A percentile compares a stretch with the other conserved stretches of the same genome.
Conservation (phyloP, 345 rosid genomes). For the Populus euphratica region DNA sequence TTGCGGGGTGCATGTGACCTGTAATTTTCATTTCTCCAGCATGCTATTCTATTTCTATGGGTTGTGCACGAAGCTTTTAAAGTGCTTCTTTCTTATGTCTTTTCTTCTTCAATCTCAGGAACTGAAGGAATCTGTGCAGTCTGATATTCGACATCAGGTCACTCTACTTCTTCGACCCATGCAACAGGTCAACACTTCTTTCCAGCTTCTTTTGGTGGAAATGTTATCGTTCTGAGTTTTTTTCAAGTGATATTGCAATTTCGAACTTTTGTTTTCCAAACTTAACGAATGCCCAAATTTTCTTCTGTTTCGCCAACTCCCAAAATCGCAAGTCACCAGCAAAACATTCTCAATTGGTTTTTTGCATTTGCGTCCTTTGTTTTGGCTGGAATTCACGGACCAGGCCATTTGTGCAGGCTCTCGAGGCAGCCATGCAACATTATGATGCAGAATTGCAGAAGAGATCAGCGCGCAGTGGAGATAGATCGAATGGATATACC, state of each 20-base stretch:
- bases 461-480: constrained; percentile 20
- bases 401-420: constrained; percentile 15
- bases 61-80: background rate
- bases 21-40: background rate
- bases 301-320: background rate
- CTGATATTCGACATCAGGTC: constrained; percentile 77
- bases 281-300: background rate
- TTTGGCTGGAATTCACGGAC: background rate
- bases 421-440: constrained; percentile 36
- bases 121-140: constrained; percentile 74
- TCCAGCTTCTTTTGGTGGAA: background rate
- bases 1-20: background rate
- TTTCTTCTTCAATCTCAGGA: constrained; percentile 37
- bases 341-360: background rate
- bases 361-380: background rate
- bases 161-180: constrained; percentile 86
- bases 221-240: background rate
- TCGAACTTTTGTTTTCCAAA: no score
- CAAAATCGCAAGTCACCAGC: background rate
- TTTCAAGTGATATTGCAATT: background rate
- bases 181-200: constrained; percentile 69
- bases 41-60: background rate
- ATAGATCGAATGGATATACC: constrained; percentile 27
- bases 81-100: background rate
- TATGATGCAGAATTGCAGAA: constrained; percentile 32